Base-by-base conservation (phyloP, 495 filamentous ascomycete genomes). In the Usnea hakonensis region DNA sequence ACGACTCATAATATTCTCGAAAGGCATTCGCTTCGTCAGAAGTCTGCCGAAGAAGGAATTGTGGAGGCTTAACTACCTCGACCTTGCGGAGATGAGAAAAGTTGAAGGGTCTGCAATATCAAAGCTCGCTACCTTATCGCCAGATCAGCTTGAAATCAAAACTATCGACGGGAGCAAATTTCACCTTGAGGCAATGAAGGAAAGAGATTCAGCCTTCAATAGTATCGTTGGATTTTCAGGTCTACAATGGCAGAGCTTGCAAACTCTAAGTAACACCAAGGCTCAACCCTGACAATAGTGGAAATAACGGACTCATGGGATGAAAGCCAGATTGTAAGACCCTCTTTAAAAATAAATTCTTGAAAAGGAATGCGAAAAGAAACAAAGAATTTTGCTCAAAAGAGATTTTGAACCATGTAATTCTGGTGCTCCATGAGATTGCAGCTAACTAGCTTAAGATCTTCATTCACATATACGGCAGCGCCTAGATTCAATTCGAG, bases 141-240 rank as follows among this genome's bases (percentile, higher is more conserved):
- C 62, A 14, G 67, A 72, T 23, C 36, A 64, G 38, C 56, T 72
- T 28, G 69, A 71, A 36, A 64, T 75, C 43, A 63, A 65, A 28
- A 65, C 62, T 54, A 65, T 57, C 36, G 61, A 70, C 35, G 68
- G 65, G 16, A 65, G 53, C 8, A 68, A 64, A 17, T 41, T 67
- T 23, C 30, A 40, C 19, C 5, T 73, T 26, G 67, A 72, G 26
- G 70, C 58, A 6, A 64, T 71, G 64, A 69, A 65, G 38, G 65
- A 71, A 38, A 65, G 75, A 46, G 71, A 77, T 62, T 70, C 75
- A 61, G 71, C 69, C 13, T 77, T 77, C 48, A 75, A 75, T 60
- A 66, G 68, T 13, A 64, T 76, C 21, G 67, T 76, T 46, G 75
- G 70, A 19, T 70, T 73, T 63, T 72, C 71, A 11, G 69, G 69